Evolutionary conservation across 495 filamentous ascomycete genomes (phyloP), one percentile per base, ranked within the genome.

Genomic region (Xylaria grammica): DNA sequence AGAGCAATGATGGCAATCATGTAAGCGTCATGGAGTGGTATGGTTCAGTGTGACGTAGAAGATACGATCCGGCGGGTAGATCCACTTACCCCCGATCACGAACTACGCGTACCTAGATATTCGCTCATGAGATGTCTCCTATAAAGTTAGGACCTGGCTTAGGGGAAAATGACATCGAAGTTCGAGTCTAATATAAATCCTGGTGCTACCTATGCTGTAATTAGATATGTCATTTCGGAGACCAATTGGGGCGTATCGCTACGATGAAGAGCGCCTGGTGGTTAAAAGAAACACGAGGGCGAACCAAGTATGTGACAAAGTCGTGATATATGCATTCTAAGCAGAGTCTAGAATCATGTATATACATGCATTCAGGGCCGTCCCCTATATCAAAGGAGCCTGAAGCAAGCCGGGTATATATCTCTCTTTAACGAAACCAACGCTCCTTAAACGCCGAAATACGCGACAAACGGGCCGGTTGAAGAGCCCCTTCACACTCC

Each of bases 21-120:
- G 15, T 54, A 62, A 46, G 49, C 60, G 60, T 62, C 60, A 62
- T 62, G 20, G 34, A 29, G 15, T 3, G 17, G 51, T 29, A 38
- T 36, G 9, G 29, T 48, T 52, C 42, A 2, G 36, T 20, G 48
- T 52, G 46, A 52, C 59, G 59, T 62, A 44, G 46, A 24, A 22
- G 22, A 49, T 22, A 19, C 45, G 45, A 49, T 60, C 26, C 22
- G 26, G 32, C n/a, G 13, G 15, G 32, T 24, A 34, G 57, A 60
- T 34, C 42, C 44, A 26, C n/a, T 32, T 36, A 27, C 29, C 5
- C 4, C 19, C 22, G 20, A 38, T 50, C 44, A 34, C 17, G 9
- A 46, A 30, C 49, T 52, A 29, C n/a, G 22, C 11, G 10, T 9
- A 24, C 9, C 20, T 27, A 27, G 22, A 20, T 44, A 26, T 22